phyloP scores from a whole-genome alignment of 345 rosid genomes.

The Euphorbia pulcherrima region DNA sequence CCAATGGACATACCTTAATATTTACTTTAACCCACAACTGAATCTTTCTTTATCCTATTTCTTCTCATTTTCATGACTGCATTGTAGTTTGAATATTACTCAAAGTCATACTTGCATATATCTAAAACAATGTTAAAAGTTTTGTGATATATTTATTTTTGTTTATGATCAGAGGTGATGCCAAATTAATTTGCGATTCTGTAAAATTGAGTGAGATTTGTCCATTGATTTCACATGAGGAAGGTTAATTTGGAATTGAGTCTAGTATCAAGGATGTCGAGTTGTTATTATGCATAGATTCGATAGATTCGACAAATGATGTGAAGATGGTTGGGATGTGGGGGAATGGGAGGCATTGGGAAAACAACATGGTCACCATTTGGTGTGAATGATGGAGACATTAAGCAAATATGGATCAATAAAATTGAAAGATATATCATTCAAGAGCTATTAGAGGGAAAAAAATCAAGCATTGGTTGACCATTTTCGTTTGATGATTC shows the following conservation, averaged over 20 bases:
- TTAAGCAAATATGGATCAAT: not conserved
- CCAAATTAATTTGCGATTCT: not conserved
- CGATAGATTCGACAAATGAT: not conserved
- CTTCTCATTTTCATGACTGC: no score
- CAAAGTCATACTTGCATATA: no score
- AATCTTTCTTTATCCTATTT: no score
- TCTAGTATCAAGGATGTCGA: not conserved
- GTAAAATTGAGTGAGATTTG: not conserved
- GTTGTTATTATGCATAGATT: not conserved
- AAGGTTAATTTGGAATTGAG: conserved; percentile 1
- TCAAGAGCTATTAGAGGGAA: not conserved
- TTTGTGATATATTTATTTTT: not conserved
- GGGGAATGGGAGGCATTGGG: conserved; percentile 7
- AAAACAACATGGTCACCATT: not conserved
- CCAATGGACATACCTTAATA: no score
- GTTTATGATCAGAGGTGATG: not conserved
- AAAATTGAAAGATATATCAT: not conserved
- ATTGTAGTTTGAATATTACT: no score
- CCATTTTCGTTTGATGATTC: not conserved
- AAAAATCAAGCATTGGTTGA: no score
- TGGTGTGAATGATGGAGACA: not conserved
- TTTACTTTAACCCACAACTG: no score
- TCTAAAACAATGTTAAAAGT: no score
- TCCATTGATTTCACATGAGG: no score
- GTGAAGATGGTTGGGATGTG: not conserved